These are phyloP conservation scores for Fusarium burgessii DNA, from an alignment of 2,329 filamentous ascomycete genomes.

Conservation along the genomic window DNA sequence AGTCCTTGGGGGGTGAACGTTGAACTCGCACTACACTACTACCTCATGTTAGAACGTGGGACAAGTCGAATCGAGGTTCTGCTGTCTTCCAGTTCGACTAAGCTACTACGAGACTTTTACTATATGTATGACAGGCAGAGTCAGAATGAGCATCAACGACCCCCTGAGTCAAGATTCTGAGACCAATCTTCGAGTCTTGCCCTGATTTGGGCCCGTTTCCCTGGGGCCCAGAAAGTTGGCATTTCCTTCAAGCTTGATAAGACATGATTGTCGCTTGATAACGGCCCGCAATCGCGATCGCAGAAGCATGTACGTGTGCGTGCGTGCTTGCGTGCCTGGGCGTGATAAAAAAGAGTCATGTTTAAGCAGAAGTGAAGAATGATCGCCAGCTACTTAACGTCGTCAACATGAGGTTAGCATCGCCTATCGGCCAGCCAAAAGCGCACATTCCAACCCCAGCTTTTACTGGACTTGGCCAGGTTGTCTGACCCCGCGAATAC, in stretches of 20 bases:
- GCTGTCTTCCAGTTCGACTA: background rate
- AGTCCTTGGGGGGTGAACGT: background rate
- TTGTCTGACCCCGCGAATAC: constrained; percentile 33
- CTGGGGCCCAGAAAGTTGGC: constrained; percentile 32
- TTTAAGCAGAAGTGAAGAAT: background rate
- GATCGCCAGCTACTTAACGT: constrained; percentile 37
- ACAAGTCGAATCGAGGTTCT: constrained; percentile 4
- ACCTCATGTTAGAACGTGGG: constrained; percentile 3
- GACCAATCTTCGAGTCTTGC: constrained; percentile 11
- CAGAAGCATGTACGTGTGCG: background rate
- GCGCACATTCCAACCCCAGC: constrained; percentile 34
- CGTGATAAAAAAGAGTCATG: constrained; percentile 14
- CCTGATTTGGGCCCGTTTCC: constrained; percentile 21
- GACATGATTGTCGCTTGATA: constrained; percentile 28
- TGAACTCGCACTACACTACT: background rate
- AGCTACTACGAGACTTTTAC: constrained; percentile 12
- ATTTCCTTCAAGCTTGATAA: constrained; percentile 15
- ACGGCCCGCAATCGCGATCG: constrained; percentile 25
- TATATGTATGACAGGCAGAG: constrained; percentile 5
- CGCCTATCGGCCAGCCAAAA: constrained; percentile 36
- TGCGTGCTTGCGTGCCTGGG: background rate
- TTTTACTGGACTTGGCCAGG: constrained; percentile 17
- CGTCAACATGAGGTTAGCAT: constrained; percentile 21
- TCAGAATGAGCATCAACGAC: background rate
- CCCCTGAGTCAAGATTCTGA: constrained; percentile 30